Evolutionary conservation across 257 asterid genomes (phyloP), one percentile per base, ranked within the genome.

Genomic region (Thymus mandschuricus): DNA sequence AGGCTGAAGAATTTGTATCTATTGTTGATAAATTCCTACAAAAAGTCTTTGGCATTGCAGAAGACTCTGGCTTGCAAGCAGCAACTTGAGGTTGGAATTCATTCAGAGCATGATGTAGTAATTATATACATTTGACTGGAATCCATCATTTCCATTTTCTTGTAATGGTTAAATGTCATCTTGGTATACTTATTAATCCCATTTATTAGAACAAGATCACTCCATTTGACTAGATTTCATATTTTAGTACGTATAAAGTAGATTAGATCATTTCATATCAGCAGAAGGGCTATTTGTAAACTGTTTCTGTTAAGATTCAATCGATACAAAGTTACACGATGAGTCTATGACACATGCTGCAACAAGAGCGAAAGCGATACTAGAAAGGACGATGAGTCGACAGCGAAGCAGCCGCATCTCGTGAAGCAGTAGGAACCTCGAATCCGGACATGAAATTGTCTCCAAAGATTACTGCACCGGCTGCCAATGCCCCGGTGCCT

Each of bases 401-500:
- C 54, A 85, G 67, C 64, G 80, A 64, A 41, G 78, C 72, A 61
- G 77, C 76, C 44, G 88, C 77, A 77, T 80, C 89, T 56, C 68
- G 81, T 60, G 73, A 46, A 35, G 78, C 81, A 46, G 75, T 55
- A 3, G 86, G 86, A 34, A 81, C 7, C 70, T 87, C 83, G 68
- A 82, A 84, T 15, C 89, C 93, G 12, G 97, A 76, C 86, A 86
- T 65, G 84, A 88, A 84, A 69, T 92, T 87, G 70, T 86, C 92
- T 12, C 98, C 96, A 46, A 87, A 92, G 69, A 92, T 79, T 78
- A 89, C 80, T 33, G 98, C 90, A 4, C 98, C 92, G 0, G 92
- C 96, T 52, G 97, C 98, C 69, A 89, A 80, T 38, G 95, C 95
- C 48, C 95, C 97, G 0, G 87, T 90, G 2, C 95, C 96, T 30